Evolutionary conservation across 352 stramenopile genomes (phyloP).

Genomic region (Nothophytophthora sp.): DNA sequence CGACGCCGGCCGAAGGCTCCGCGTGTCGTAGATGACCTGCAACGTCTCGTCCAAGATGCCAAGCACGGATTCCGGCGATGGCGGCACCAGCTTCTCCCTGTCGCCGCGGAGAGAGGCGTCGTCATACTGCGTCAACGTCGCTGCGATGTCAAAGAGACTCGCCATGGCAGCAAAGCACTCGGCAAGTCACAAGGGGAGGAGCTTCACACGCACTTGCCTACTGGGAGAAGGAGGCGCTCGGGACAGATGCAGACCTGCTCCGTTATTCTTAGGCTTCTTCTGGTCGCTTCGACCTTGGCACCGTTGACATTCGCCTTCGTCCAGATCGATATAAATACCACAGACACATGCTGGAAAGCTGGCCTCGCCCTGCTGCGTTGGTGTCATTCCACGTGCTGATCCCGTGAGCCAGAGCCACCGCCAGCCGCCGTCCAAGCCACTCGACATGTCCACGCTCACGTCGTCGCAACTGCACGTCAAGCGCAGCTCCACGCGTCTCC

Average conservation of each 20-base stretch:
- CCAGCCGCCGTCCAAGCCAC: background rate
- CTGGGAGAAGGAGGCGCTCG: too few species aligned
- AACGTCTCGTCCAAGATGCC: conserved; percentile 57
- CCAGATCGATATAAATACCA: too few species aligned
- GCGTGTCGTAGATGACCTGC: conserved; percentile 41
- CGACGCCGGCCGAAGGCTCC: conserved; percentile 6
- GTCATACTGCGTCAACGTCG: conserved; percentile 49
- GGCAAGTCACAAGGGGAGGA: too few species aligned
- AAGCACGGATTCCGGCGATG: conserved; percentile 25
- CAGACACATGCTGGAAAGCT: too few species aligned
- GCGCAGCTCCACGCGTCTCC: conserved; percentile 75
- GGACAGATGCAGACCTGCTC: too few species aligned
- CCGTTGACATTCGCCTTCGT: too few species aligned
- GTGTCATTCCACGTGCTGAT: too few species aligned
- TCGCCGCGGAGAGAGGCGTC: background rate
- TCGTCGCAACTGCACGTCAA: conserved; percentile 76
- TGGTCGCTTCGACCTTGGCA: too few species aligned
- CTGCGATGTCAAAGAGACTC: conserved; percentile 68
- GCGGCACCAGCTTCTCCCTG: background rate
- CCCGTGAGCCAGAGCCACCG: too few species aligned
- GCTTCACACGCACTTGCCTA: background rate
- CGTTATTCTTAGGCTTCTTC: too few species aligned
- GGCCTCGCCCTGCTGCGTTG: too few species aligned
- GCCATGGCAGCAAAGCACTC: conserved; percentile 21
- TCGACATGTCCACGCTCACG: conserved; percentile 86